Evolutionary conservation across 306 rosid species (phyloP).

Genomic region (Parietaria judaica): DNA sequence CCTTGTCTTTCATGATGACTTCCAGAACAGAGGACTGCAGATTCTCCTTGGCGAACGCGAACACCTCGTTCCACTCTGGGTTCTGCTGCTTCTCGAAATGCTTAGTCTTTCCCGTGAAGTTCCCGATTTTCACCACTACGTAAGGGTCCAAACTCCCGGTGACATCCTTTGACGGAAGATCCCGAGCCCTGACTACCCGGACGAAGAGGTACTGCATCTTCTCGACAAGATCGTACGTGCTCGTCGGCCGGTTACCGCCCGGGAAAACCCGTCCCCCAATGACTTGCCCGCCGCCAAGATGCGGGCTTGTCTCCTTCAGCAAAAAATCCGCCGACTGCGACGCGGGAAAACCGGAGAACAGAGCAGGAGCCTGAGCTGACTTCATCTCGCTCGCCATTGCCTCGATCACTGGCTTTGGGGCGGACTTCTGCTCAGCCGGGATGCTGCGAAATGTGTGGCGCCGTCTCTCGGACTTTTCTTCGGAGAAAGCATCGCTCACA

Average conservation of each 20-base stretch:
- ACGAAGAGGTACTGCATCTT: constrained; percentile 69
- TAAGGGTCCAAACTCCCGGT: constrained; percentile 92
- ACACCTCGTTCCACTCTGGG: constrained; percentile 91
- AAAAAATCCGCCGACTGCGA: constrained; percentile 39
- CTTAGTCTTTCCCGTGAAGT: constrained; percentile 61
- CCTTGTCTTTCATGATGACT: constrained; percentile 71
- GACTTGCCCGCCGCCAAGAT: constrained; percentile 78
- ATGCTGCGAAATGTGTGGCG: constrained; percentile 47
- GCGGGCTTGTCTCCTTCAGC: constrained; percentile 75
- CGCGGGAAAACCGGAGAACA: constrained; percentile 31
- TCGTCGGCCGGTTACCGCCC: constrained; percentile 29
- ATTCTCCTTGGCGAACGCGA: constrained; percentile 67
- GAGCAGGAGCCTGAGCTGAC: constrained; percentile 39
- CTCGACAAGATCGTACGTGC: constrained; percentile 85
- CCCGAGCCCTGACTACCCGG: constrained; percentile 84
- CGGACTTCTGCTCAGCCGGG: constrained; percentile 31
- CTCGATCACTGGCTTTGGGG: constrained; percentile 21
- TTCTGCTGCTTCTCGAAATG: constrained; percentile 57
- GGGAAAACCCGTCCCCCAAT: constrained; percentile 60
- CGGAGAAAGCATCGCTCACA: constrained; percentile 29
- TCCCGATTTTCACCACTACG: constrained; percentile 78
- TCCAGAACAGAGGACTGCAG: constrained; percentile 44
- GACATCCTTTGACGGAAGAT: constrained; percentile 72
- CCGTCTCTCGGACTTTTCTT: constrained; percentile 37
- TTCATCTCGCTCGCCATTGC: constrained; percentile 50